Conservation (phyloP, 1,139 yeast genomes). For the Hyphopichia burtonii region DNA sequence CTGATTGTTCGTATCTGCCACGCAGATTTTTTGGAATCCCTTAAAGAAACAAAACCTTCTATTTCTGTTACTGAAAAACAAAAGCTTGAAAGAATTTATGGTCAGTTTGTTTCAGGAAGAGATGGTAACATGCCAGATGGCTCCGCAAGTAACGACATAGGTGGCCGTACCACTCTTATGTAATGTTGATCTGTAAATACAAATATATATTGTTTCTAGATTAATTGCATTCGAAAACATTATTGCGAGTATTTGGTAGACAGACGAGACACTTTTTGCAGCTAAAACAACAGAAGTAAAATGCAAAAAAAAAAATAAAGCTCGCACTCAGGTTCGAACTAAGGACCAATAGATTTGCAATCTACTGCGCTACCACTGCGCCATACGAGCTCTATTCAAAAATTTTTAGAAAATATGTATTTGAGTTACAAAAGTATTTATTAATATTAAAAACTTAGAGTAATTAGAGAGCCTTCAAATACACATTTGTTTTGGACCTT, state of each 20-base stretch:
- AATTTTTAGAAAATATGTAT: too few species aligned
- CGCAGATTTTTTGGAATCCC: constrained; percentile 60
- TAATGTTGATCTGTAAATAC: constrained; percentile 17
- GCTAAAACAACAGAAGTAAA: too few species aligned
- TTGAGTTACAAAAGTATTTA: too few species aligned
- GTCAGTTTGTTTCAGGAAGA: constrained; percentile 72
- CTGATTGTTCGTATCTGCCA: constrained; percentile 42
- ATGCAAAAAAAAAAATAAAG: constrained; percentile 19
- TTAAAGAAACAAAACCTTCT: constrained; percentile 80
- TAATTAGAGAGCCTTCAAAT: too few species aligned
- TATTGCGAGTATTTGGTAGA: too few species aligned
- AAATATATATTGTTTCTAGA: background rate
- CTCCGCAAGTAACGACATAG: constrained; percentile 75
- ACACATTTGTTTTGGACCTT: too few species aligned
- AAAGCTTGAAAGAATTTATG: constrained; percentile 65
- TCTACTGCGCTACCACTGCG: constrained; percentile 60
- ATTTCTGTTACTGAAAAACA: constrained; percentile 70
- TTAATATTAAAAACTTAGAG: too few species aligned
- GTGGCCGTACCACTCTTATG: constrained; percentile 79
- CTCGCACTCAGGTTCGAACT: constrained; percentile 52
- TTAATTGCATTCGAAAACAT: background rate
- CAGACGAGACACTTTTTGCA: too few species aligned
- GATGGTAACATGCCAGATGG: constrained; percentile 93
- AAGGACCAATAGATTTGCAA: constrained; percentile 57
- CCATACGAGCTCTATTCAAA: constrained; percentile 38